Percentiles rank a stretch among this genome's conserved stretches.
phyloP scores from a whole-genome alignment of 352 stramenopile species.

The Globisporangium polare region DNA sequence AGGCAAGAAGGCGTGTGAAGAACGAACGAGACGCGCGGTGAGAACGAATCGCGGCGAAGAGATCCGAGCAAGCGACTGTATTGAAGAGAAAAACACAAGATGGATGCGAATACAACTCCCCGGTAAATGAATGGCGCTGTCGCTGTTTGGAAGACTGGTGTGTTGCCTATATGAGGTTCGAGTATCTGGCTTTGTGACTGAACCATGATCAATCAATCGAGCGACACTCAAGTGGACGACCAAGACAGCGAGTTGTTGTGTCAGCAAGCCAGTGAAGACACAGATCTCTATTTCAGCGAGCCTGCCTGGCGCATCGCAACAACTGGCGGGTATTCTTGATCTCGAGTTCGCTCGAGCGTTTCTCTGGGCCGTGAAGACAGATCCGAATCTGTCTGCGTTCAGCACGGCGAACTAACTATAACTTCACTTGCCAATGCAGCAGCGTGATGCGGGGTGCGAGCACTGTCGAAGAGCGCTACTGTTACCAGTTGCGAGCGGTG shows the following conservation, averaged over 20 bases:
- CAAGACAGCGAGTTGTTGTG: neutral
- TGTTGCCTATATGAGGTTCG: neutral
- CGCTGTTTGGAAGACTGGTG: neutral
- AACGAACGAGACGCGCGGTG: neutral
- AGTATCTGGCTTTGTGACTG: neutral
- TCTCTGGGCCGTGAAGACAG: neutral
- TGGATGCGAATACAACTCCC: neutral
- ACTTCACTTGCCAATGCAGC: neutral
- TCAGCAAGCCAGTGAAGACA: neutral
- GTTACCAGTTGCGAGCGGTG: neutral
- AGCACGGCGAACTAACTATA: conserved; percentile 2
- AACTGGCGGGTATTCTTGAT: conserved; percentile 5
- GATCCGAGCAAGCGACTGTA: neutral
- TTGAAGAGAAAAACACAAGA: neutral
- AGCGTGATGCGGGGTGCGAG: neutral
- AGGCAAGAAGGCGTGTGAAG: neutral
- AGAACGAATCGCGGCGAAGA: conserved; percentile 2
- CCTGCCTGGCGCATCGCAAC: neutral
- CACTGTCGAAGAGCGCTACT: neutral
- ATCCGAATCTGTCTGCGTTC: neutral
- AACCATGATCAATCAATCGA: too few species aligned
- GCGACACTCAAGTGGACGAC: too few species aligned
- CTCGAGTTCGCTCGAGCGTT: neutral
- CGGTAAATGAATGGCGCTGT: conserved; percentile 1
- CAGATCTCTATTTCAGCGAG: neutral